A percentile compares a stretch with the other conserved stretches of the same genome.
Evolutionary conservation across 2,329 filamentous ascomycete genomes (phyloP).

Genomic region (Malbranchea zuffiana): DNA sequence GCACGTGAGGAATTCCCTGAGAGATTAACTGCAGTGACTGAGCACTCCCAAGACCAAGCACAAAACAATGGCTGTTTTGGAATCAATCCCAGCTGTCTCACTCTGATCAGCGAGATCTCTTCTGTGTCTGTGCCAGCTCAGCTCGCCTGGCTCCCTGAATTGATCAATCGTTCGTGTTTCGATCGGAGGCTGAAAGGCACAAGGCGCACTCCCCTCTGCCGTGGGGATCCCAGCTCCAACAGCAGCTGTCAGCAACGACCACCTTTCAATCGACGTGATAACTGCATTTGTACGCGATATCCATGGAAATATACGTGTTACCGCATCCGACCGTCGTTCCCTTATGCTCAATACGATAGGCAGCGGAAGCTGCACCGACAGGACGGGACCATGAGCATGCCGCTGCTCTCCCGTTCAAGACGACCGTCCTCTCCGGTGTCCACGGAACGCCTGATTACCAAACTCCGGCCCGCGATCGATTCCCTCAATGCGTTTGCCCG

Average conservation of each 20-base stretch:
- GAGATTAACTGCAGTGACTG: too few relatives aligned
- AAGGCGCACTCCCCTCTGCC: neutral
- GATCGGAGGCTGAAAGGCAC: neutral
- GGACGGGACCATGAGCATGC: conserved; percentile 12
- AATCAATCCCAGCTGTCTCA: too few relatives aligned
- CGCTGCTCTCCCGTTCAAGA: conserved; percentile 9
- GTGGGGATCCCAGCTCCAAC: neutral
- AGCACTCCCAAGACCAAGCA: too few relatives aligned
- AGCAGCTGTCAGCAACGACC: conserved; percentile 1
- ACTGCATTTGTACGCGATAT: too few relatives aligned
- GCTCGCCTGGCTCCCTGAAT: neutral
- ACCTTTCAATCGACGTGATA: too few relatives aligned
- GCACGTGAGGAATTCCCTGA: too few relatives aligned
- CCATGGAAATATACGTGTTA: too few relatives aligned
- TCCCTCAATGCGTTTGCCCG: conserved; percentile 26
- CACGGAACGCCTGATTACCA: conserved; percentile 27
- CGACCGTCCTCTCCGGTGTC: conserved; percentile 16
- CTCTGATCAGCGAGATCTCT: too few relatives aligned
- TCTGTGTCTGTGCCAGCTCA: too few relatives aligned
- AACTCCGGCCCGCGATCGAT: conserved; percentile 29
- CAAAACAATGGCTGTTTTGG: too few relatives aligned
- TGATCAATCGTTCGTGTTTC: neutral
- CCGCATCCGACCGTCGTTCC: conserved; percentile 1
- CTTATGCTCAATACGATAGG: conserved; percentile 1
- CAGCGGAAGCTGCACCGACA: conserved; percentile 2